A percentile compares a stretch with the other conserved stretches of the same genome.
Evolutionary conservation across 2,329 filamentous ascomycete species (phyloP).

Genomic region (Triangularia verruculosa): DNA sequence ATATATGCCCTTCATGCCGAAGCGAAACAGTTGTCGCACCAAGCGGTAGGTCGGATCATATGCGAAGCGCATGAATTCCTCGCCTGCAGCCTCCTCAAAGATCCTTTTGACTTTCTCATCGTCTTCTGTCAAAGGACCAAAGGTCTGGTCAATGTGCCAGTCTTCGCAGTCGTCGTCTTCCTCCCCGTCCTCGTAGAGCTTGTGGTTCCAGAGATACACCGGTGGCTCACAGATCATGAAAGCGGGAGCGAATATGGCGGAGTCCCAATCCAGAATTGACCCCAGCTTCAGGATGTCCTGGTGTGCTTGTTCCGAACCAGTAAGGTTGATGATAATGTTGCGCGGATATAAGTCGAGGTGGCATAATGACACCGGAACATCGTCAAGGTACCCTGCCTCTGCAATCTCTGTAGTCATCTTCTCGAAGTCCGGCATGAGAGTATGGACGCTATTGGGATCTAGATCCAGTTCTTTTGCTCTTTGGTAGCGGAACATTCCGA

Average conservation of each 20-base stretch:
- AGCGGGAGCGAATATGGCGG: slow-evolving; percentile 31
- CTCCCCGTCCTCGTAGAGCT: slow-evolving; percentile 25
- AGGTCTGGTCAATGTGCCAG: neutral
- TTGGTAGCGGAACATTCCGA: neutral
- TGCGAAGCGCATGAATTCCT: slow-evolving; percentile 27
- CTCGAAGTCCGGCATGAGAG: neutral
- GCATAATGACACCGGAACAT: neutral
- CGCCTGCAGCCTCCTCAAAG: slow-evolving; percentile 31
- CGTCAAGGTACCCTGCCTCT: neutral
- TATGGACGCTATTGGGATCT: neutral
- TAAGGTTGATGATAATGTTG: slow-evolving; percentile 32
- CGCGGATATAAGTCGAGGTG: slow-evolving; percentile 31
- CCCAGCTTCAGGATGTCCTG: neutral
- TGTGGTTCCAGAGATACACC: slow-evolving; percentile 32
- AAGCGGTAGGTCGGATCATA: slow-evolving; percentile 29
- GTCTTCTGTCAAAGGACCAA: neutral
- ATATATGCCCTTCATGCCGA: slow-evolving; percentile 9
- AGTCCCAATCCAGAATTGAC: slow-evolving; percentile 36
- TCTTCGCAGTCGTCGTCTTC: slow-evolving; percentile 20
- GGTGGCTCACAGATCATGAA: slow-evolving; percentile 34
- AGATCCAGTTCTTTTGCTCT: neutral
- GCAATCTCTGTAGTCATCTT: neutral
- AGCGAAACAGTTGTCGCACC: slow-evolving; percentile 18
- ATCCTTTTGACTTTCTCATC: slow-evolving; percentile 26
- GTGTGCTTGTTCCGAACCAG: neutral